Percentiles rank a stretch among this genome's conserved stretches.
Conservation (phyloP, 2,329 filamentous ascomycete species). For the Clarireedia sp. region DNA sequence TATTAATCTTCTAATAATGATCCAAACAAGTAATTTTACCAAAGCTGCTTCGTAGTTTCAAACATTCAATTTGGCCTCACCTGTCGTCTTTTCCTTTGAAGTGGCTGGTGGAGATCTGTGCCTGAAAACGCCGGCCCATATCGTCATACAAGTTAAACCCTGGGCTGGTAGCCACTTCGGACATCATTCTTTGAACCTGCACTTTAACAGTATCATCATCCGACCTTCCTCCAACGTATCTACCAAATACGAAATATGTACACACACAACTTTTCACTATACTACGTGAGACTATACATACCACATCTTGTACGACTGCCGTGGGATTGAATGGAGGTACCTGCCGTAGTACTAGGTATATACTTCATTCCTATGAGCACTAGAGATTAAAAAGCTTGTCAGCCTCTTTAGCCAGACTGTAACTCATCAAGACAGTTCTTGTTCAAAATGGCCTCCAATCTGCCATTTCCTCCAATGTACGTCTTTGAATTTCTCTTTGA, state of each 20-base stretch:
- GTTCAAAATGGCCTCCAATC: neutral
- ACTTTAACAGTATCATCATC: too few relatives aligned
- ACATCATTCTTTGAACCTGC: too few relatives aligned
- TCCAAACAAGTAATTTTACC: neutral
- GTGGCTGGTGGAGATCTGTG: too few relatives aligned
- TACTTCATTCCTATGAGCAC: too few relatives aligned
- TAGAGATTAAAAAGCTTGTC: neutral
- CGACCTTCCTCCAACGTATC: too few relatives aligned
- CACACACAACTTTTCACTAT: neutral
- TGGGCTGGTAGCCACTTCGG: too few relatives aligned
- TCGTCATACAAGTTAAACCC: too few relatives aligned
- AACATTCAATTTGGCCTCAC: too few relatives aligned
- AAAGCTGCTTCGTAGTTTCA: neutral
- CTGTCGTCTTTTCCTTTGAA: too few relatives aligned
- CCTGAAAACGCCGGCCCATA: too few relatives aligned
- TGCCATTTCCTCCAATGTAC: slow-evolving; percentile 33
- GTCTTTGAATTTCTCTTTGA: slow-evolving; percentile 42
- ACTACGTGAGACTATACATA: neutral
- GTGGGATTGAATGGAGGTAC: neutral
- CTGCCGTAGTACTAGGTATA: too few relatives aligned
- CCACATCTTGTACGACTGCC: neutral
- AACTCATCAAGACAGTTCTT: neutral
- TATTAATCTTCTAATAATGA: neutral
- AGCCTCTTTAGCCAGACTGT: neutral
- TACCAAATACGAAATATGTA: neutral